Evolutionary conservation across 208 protist species (phyloP), one percentile per base, ranked within the genome.

Genomic region (Leptomonas seymouri): DNA sequence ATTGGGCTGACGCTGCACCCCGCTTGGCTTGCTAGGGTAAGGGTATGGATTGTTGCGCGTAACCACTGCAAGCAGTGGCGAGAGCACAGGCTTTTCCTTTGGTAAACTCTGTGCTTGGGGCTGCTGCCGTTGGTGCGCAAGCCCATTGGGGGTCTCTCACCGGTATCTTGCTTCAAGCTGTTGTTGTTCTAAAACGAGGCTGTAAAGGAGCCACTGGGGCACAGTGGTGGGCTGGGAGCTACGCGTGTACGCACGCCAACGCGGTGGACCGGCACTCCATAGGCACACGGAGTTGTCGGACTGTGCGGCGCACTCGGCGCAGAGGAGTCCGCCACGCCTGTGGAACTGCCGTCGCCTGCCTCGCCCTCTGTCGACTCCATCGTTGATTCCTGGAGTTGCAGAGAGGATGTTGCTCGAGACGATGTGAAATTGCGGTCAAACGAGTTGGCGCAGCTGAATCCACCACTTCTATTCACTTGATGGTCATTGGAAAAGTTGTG

Each of bases 21-120:
- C 36, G 50, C 50, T 18, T 1, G 58, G 30, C 27, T 44, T 65
- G 6, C 46, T 30, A 5, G 58, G 25, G 42, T 66, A 74, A 39
- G 59, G 50, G 25, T 74, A 67, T n/a, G 60, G 68, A 28, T 74
- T 67, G 68, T 67, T 66, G 41, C 60, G 68, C 21, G 68, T 74
- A 42, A 53, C 21, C 20, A 18, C 4, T 15, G 21, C 44, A 9
- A 51, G 21, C 30, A 14, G 23, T 30, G 68, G 60, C 49, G 60
- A 65, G 20, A n/a, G 15, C 14, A 45, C 16, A 21, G 57, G 1
- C 11, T 3, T 14, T 2, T 64, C 58, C 15, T 7, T 36, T 23
- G 42, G 54, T 9, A 23, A 36, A n/a, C 56, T 23, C 3, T 3
- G 34, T 39, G 34, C 34, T 39, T 39, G 34, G 7, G 34, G 7